phyloP scores from a whole-genome alignment of 2,329 filamentous ascomycete species.

The Sporothrix phasma region DNA sequence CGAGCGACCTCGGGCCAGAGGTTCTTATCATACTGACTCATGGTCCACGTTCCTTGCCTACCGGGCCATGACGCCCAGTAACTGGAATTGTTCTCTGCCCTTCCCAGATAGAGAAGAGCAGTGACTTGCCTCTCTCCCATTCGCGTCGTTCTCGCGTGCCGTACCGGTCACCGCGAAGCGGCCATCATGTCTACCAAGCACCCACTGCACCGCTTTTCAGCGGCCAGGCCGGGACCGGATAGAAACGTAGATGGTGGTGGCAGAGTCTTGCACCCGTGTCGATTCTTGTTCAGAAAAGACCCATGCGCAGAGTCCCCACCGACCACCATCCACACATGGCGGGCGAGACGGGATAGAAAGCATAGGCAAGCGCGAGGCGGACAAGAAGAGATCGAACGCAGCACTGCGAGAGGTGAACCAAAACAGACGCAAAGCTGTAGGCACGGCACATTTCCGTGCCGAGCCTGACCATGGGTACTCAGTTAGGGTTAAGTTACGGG shows the following conservation, averaged over 20 bases:
- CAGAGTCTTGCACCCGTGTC: not conserved
- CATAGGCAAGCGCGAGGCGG: not conserved
- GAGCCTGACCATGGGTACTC: conserved; percentile 35
- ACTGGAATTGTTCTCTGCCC: conserved; percentile 43
- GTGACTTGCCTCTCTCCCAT: conserved; percentile 21
- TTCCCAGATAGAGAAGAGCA: too few species aligned
- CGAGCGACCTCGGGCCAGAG: conserved; percentile 63
- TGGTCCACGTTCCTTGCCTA: conserved; percentile 52
- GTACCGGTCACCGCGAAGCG: conserved; percentile 36
- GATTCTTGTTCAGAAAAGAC: conserved; percentile 7
- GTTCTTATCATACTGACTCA: conserved; percentile 70
- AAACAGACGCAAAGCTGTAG: conserved; percentile 5
- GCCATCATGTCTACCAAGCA: conserved; percentile 20
- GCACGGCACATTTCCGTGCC: not conserved
- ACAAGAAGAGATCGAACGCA: not conserved
- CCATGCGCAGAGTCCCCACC: not conserved
- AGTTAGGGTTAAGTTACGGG: conserved; percentile 97
- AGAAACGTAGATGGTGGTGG: conserved; percentile 13
- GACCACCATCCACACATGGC: not conserved
- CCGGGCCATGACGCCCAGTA: conserved; percentile 30
- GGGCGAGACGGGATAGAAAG: not conserved
- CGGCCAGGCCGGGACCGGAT: conserved; percentile 27
- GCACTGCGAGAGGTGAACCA: not conserved
- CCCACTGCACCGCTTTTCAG: conserved; percentile 39
- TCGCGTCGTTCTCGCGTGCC: conserved; percentile 21